Conservation (phyloP, 306 rosid genomes). For the Cicer bijugum region DNA sequence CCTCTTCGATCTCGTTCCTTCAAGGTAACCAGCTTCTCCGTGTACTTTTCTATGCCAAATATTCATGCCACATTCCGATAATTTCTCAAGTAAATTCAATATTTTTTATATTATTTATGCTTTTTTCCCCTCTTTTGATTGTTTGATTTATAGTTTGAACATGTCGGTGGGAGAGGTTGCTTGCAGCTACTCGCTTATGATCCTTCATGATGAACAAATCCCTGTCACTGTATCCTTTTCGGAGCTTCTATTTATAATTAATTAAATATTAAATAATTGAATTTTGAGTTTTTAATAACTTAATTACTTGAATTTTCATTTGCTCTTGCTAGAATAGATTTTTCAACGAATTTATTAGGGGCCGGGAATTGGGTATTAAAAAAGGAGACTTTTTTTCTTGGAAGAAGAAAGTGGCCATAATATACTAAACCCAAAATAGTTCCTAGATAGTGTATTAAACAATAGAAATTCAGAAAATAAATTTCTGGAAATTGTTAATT, state of each 20-base stretch:
- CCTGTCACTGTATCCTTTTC: constrained; percentile 64
- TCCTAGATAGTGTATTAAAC: background rate
- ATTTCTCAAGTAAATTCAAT: constrained; percentile 1
- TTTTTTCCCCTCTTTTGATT: background rate
- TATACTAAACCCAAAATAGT: background rate
- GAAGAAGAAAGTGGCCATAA: background rate
- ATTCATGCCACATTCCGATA: background rate
- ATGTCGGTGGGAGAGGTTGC: constrained; percentile 69
- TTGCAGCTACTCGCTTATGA: constrained; percentile 59
- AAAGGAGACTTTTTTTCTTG: background rate
- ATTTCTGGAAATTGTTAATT: background rate
- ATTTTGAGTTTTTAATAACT: background rate
- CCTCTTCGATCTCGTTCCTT: background rate
- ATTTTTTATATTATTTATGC: background rate
- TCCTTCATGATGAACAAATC: constrained; percentile 67
- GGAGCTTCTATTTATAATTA: background rate
- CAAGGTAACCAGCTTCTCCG: constrained; percentile 7
- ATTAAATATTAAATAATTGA: background rate
- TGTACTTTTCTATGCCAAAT: background rate
- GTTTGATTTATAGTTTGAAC: constrained; percentile 16
- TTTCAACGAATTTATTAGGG: background rate
- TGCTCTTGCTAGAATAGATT: background rate
- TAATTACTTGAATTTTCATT: background rate
- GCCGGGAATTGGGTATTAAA: background rate
- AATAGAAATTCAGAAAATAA: background rate